Evolutionary conservation across 305 asterid genomes (phyloP).

Genomic region (Coffea humblotiana): DNA sequence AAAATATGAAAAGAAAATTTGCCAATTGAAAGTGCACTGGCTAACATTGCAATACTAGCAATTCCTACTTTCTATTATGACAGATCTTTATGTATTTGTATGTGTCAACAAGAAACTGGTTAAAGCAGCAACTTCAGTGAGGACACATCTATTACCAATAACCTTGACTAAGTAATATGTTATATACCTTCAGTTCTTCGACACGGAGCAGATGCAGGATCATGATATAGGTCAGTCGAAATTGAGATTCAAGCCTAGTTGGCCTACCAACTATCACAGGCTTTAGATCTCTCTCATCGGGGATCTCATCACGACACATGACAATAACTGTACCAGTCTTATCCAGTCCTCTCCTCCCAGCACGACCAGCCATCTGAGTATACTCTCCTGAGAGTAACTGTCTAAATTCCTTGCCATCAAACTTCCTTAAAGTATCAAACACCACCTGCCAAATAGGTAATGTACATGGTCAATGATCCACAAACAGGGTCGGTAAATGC

Average conservation of each 20-base stretch:
- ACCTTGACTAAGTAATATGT: neutral
- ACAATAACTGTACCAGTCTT: constrained; percentile 90
- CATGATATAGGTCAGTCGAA: constrained; percentile 97
- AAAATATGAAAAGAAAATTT: neutral
- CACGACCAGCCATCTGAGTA: constrained; percentile 99
- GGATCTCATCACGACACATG: constrained; percentile 93
- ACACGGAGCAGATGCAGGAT: constrained; percentile 97
- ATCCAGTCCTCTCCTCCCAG: constrained; percentile 99
- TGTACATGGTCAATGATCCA: constrained; percentile 1
- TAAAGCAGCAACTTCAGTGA: neutral
- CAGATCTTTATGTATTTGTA: neutral
- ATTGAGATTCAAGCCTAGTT: constrained; percentile 92
- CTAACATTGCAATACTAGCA: neutral
- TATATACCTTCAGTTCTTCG: constrained; percentile 89
- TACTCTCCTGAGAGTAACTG: constrained; percentile 96
- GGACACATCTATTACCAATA: too few species aligned
- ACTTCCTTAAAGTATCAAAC: constrained; percentile 88
- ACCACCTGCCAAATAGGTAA: constrained; percentile 68
- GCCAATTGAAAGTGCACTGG: neutral
- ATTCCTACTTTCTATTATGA: neutral
- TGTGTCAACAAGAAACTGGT: neutral
- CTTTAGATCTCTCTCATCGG: constrained; percentile 74
- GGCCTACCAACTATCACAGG: constrained; percentile 88
- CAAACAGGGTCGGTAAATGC: neutral
- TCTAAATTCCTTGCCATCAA: constrained; percentile 92